Base-by-base conservation (phyloP, 2,329 filamentous ascomycete species). In the Colletotrichum tanaceti region DNA sequence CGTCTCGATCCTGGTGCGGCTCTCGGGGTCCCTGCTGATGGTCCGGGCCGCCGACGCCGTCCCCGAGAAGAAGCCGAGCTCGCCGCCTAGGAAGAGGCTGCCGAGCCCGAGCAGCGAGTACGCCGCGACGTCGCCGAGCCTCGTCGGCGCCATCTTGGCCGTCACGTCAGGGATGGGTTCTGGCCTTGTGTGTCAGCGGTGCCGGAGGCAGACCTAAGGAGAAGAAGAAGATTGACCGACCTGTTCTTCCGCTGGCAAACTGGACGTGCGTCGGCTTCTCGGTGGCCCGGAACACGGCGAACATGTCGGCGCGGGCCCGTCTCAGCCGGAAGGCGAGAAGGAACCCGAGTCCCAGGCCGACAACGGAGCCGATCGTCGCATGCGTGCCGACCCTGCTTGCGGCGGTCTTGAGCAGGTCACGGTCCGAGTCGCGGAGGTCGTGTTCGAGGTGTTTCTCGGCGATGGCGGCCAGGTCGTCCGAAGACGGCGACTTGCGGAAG, bases 81-180 rank as follows among this genome's bases (percentile, higher is more conserved):
- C 90, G 9, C 90, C 89, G 9, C 89, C 89, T 6, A 92, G 71
- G 70, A 92, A 88, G 5, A 91, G 75, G 0, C 89, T 89, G 16
- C 88, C 89, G 0, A 86, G 74, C 0, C 85, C 84, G 54, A 91
- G 89, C 74, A 91, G 86, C 70, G 86, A 85, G 73, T 89, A 91
- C 0, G 90, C 87, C 4, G 87, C 85, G 35, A 88, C 75, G 71
- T 92, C 90, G 16, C 89, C 89, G 57, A 86, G 74, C 0, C 80
- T 80, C 2, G 85, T 87, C 0, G 89, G 90, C 52, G 85, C 83
- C 47, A 91, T 72, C 44, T 87, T 73, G 0, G 83, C 82, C 0
- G 86, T 87, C 43, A 91, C 78, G 72, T 92, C 88, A 0, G 90
- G 90, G 1, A 92, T 79, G 0, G 84, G 74, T 73, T 90, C 89